Evolutionary conservation across 345 rosid species (phyloP), one percentile per base, ranked within the genome.

Genomic region (Arabis hirsuta): DNA sequence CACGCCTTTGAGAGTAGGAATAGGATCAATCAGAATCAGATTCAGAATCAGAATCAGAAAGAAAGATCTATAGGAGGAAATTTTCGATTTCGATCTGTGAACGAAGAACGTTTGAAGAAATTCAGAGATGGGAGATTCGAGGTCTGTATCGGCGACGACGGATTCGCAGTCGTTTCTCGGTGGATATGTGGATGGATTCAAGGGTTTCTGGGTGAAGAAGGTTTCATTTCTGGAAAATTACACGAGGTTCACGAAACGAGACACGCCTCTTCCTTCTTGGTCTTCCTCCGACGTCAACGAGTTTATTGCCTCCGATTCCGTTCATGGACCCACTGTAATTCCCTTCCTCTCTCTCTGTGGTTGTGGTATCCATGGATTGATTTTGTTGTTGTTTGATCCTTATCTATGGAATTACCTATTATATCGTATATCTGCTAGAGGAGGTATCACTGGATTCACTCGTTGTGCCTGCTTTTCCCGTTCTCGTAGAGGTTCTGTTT

Each of bases 251-350:
- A 63, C 82, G 77, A 79, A 65, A 42, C 88, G 85, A 5, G 85
- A 87, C 26, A 48, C 60, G 12, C 87, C 96, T 31, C 90, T 87
- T 44, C 92, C 95, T 46, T 73, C 88, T 34, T 94, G 97, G 97
- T 89, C 97, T 26, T 64, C 81, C 68, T 81, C 95, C 36, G 99
- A 94, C 67, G 90, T 91, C 43, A 82, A 88, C 0, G 86, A 86
- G 2, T 94, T 94, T 85, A 87, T 94, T 9, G 92, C 92, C 52
- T 82, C 96, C 44, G 99, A 94, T 87, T 90, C 93, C 13, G 72
- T 82, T 38, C 82, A 89, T 62, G 99, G 97, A 77, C 90, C 96
- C 74, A 55, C 82, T 51, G 99, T 94, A 88, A 44, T 5, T 46
- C 11, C 38, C 73, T n/a, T 44, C 10, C 48, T 34, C 41, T 48